A percentile compares a stretch with the other conserved stretches of the same genome.
Evolutionary conservation across 495 filamentous ascomycete species (phyloP).

Genomic region (Aspergillus avenaceus): DNA sequence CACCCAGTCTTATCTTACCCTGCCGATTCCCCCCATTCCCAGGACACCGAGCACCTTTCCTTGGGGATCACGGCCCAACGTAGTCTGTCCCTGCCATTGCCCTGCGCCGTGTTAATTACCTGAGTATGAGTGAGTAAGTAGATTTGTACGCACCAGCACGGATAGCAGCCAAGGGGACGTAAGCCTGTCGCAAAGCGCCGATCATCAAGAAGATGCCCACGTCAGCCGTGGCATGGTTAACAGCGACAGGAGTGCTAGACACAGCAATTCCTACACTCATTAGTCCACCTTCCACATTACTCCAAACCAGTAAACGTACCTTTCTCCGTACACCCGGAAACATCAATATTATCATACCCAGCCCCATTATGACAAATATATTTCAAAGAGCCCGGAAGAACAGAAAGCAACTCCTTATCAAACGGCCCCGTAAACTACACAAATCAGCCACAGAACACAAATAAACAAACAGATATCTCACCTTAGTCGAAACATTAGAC

Average conservation of each 20-base stretch:
- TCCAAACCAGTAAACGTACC: constrained; percentile 24
- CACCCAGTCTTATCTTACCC: constrained; percentile 24
- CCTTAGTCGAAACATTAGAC: constrained; percentile 55
- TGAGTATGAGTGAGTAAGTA: neutral
- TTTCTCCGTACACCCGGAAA: constrained; percentile 59
- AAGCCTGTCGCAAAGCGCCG: constrained; percentile 62
- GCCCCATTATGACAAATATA: constrained; percentile 87
- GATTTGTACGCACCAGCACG: constrained; percentile 47
- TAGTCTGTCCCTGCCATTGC: constrained; percentile 48
- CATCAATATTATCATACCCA: constrained; percentile 79
- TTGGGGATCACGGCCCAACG: constrained; percentile 62
- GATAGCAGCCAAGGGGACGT: constrained; percentile 58
- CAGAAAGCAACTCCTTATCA: constrained; percentile 52
- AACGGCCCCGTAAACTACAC: constrained; percentile 57
- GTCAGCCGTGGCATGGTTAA: constrained; percentile 69
- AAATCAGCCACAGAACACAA: neutral
- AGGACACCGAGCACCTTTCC: constrained; percentile 74
- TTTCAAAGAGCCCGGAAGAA: constrained; percentile 61
- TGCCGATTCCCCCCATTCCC: constrained; percentile 82
- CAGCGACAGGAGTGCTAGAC: constrained; percentile 63
- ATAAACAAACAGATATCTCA: constrained; percentile 16
- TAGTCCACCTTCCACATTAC: neutral
- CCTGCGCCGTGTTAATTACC: constrained; percentile 21
- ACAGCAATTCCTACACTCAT: constrained; percentile 51
- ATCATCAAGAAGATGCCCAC: constrained; percentile 69